These are phyloP conservation scores for Pelargonium nanum DNA, from an alignment of 345 rosid genomes.

Conservation along the genomic window DNA sequence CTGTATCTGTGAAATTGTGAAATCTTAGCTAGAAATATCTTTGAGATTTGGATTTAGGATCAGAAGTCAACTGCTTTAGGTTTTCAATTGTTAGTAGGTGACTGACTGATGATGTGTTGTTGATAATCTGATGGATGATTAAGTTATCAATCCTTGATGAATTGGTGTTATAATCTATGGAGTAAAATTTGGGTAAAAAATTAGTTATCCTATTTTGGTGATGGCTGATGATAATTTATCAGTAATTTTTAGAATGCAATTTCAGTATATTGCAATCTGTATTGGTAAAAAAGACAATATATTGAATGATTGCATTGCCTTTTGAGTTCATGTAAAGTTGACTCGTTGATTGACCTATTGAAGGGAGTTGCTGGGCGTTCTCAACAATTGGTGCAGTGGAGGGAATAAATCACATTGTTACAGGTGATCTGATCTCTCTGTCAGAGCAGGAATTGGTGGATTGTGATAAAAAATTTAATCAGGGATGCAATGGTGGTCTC, in stretches of 20 bases:
- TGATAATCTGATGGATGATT: too few species aligned
- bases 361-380: background rate
- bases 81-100: background rate
- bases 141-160: too few species aligned
- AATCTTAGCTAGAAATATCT: background rate
- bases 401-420: background rate
- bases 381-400: background rate
- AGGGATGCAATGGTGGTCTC: background rate
- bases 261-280: too few species aligned
- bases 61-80: too few species aligned
- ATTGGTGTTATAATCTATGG: background rate
- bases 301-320: too few species aligned
- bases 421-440: conserved; percentile 1
- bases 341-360: background rate
- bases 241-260: too few species aligned
- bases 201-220: background rate
- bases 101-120: background rate
- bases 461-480: background rate
- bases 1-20: too few species aligned
- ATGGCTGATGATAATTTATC: background rate
- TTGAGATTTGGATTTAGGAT: background rate
- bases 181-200: background rate
- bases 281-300: background rate
- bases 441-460: conserved; percentile 10
- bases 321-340: background rate